Base-by-base conservation (phyloP, 1,284 basidiomycete genomes). In the Earliella scabrosa region DNA sequence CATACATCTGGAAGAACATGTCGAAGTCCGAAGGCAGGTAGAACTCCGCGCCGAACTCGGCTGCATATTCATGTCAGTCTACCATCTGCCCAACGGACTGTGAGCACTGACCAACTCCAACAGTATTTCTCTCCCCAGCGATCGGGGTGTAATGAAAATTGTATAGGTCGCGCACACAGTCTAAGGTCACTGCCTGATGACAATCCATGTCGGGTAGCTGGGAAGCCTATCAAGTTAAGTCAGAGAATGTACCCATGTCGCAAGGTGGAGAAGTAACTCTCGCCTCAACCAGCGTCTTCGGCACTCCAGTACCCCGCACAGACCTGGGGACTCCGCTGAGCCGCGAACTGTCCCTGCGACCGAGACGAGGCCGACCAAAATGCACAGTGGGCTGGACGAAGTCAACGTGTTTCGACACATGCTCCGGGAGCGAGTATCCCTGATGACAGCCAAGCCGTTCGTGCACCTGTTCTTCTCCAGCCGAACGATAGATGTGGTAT, bases 21-120 rank as follows among this genome's bases (percentile, higher is more conserved):
- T 81, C 63, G 20, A 82, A 67, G 58, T 82, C 81, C 0, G 59
- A 55, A 20, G 72, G 73, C 7, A 74, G 52, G 58, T 77, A 77
- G 3, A 77, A 71, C 62, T 81, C 75, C 10, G 78, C 77, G 0
- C 77, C 80, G 58, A 77, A 79, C 63, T 81, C 79, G 45, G 81
- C 80, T 74, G 46, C 9, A 58, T 73, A 80, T 59, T 72, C 59
- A 59, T 78, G 73, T 10, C 78, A 67, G 52, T 80, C 73, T 73
- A 9, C 73, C 43, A 57, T 13, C 26, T 49, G 26, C 20, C 18
- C 35, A 18, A 10, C 32, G 31, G 23, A 43, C 13, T 14, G 3
- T 23, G 8, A 10, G 11, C 10, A 20, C 56, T 48, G 13, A 58
- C 60, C 60, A 3, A 61, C 46, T 9, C 38, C 56, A 31, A 61